phyloP scores from a whole-genome alignment of 352 stramenopile species.

The Phytopythium litorale region DNA sequence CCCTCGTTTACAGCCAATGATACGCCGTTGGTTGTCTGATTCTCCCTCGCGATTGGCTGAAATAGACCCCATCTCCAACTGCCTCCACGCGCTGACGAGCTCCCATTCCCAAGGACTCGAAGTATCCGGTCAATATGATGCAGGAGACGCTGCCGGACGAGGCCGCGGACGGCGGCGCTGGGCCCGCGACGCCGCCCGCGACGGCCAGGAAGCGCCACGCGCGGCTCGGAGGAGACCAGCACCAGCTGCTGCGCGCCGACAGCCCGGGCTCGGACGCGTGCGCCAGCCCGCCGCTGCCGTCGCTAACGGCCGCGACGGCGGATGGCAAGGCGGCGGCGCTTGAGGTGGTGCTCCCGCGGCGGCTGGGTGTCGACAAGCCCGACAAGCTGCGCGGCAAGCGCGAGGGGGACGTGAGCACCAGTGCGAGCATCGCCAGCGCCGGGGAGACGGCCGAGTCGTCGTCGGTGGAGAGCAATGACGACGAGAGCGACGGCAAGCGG shows the following conservation, averaged over 20 bases:
- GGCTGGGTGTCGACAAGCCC: not conserved
- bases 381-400: constrained; percentile 2
- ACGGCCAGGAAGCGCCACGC: constrained; percentile 6
- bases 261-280: not conserved
- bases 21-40: not conserved
- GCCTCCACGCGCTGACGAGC: not conserved
- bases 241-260: not conserved
- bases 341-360: constrained; percentile 1
- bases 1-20: constrained; percentile 2
- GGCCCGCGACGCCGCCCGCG: not conserved
- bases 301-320: not conserved
- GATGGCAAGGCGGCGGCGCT: not conserved
- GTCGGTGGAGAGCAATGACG: constrained; percentile 10
- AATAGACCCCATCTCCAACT: not conserved
- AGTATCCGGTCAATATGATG: not conserved
- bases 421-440: not conserved
- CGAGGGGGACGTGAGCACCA: not conserved
- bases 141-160: not conserved
- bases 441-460: constrained; percentile 5
- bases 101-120: not conserved
- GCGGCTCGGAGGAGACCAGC: not conserved
- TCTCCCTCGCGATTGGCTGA: not conserved
- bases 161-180: not conserved
- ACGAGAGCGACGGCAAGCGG: constrained; percentile 11
- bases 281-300: not conserved